phyloP scores from a whole-genome alignment of 257 asterid genomes.

The Verbena officinalis region DNA sequence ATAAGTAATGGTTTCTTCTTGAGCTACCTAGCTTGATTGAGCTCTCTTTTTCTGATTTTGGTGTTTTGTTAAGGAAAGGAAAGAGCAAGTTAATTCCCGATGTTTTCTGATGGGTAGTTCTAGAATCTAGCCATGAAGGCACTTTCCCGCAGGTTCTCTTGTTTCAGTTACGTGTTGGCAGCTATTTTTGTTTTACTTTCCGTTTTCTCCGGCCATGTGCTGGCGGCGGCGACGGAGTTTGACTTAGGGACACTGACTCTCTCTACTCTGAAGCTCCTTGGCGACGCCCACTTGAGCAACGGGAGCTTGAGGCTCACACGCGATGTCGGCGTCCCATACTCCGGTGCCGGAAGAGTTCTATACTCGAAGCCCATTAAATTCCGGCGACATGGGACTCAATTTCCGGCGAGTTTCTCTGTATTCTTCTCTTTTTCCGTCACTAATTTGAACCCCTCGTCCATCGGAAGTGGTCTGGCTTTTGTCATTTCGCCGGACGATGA shows the following conservation, averaged over 20 bases:
- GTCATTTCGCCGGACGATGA: constrained; percentile 65
- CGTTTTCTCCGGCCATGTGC: constrained; percentile 13
- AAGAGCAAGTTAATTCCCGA: not conserved
- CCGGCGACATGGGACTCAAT: constrained; percentile 48
- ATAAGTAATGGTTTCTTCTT: not conserved
- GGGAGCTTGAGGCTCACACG: constrained; percentile 71
- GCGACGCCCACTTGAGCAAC: constrained; percentile 79
- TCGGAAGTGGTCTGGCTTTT: constrained; percentile 90
- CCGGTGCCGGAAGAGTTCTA: constrained; percentile 72
- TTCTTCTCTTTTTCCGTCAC: constrained; percentile 76
- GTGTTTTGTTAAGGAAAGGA: not conserved
- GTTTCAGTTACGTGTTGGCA: constrained; percentile 1
- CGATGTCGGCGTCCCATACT: constrained; percentile 72
- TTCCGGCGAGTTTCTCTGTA: constrained; percentile 69
- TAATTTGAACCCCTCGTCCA: constrained; percentile 75
- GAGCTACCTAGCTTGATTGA: not conserved
- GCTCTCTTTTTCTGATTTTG: not conserved
- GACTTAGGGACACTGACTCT: constrained; percentile 66
- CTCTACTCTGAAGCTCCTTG: constrained; percentile 66
- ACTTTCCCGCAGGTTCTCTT: constrained; percentile 27
- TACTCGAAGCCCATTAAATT: constrained; percentile 67
- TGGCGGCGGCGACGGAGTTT: constrained; percentile 36
- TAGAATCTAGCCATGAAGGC: constrained; percentile 47
- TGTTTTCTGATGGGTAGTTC: constrained; percentile 32
- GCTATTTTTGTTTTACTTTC: constrained; percentile 3